A percentile compares a stretch with the other conserved stretches of the same genome.
Evolutionary conservation across 495 filamentous ascomycete genomes (phyloP).

Genomic region (Polyplosphaeria fusca): DNA sequence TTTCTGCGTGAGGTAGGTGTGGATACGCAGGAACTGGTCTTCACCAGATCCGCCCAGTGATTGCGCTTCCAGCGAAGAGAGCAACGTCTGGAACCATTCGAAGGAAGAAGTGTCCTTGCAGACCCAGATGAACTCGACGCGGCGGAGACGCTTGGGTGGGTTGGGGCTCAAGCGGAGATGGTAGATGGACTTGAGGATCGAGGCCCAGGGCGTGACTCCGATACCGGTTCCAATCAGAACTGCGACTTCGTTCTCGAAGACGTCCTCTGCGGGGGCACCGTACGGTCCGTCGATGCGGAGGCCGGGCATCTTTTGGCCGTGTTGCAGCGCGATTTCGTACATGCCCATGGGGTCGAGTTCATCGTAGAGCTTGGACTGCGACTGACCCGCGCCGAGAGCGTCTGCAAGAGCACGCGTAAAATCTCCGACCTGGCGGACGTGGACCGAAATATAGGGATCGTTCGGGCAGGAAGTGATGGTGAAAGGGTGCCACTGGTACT

Average conservation of each 20-base stretch:
- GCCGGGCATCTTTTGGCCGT: constrained; percentile 82
- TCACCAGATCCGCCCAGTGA: constrained; percentile 61
- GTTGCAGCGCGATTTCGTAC: constrained; percentile 95
- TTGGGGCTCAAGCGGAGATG: constrained; percentile 83
- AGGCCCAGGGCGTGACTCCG: constrained; percentile 95
- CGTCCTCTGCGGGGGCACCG: constrained; percentile 91
- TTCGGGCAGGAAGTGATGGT: constrained; percentile 98
- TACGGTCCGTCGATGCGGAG: constrained; percentile 95
- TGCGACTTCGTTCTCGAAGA: constrained; percentile 98
- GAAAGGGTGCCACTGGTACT: constrained; percentile 96
- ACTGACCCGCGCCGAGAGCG: constrained; percentile 83
- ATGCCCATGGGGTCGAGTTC: constrained; percentile 90
- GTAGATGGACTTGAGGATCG: constrained; percentile 98
- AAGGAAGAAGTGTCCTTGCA: constrained; percentile 95
- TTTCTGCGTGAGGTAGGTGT: constrained; percentile 94
- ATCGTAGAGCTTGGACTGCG: constrained; percentile 81
- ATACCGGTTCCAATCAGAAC: constrained; percentile 97
- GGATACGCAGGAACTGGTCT: constrained; percentile 91
- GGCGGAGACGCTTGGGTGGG: constrained; percentile 78
- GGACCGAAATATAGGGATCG: constrained; percentile 88
- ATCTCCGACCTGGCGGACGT: constrained; percentile 94
- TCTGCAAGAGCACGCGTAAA: constrained; percentile 87
- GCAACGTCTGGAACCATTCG: constrained; percentile 96
- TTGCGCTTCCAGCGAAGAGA: constrained; percentile 88
- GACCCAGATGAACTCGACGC: constrained; percentile 99